Conservation (phyloP, 129 eudicot species). For the Lactuca sativa region DNA sequence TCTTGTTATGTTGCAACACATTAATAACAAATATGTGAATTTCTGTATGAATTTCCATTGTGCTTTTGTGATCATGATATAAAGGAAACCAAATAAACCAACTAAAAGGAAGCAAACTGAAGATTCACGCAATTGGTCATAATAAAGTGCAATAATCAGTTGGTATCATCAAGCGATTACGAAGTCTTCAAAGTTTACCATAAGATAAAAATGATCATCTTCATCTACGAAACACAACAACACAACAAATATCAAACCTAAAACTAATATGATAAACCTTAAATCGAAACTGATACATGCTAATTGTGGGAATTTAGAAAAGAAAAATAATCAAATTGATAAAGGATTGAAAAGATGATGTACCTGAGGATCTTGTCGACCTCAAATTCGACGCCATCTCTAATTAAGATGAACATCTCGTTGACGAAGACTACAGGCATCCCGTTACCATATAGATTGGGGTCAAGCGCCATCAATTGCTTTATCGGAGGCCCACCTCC, state of each 20-base stretch:
- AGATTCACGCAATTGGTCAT: neutral
- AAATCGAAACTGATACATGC: neutral
- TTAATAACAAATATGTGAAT: neutral
- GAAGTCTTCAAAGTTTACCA: neutral
- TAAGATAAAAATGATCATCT: neutral
- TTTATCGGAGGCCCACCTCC: neutral
- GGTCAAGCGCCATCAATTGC: conserved; percentile 70
- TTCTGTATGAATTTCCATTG: neutral
- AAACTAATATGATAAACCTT: conserved; percentile 11
- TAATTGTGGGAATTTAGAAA: neutral
- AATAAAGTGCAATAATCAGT: neutral
- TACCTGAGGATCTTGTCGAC: conserved; percentile 89
- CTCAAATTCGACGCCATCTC: conserved; percentile 92
- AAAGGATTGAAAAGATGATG: neutral
- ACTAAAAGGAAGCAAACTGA: neutral
- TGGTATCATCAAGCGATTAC: conserved; percentile 1
- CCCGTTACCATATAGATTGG: conserved; percentile 69
- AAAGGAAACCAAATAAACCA: neutral
- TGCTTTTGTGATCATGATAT: neutral
- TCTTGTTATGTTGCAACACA: neutral
- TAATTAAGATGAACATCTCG: conserved; percentile 83
- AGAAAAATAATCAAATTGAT: neutral
- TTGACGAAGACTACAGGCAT: conserved; percentile 87
- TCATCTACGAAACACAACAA: neutral
- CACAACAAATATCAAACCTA: conserved; percentile 17